Evolutionary conservation across 2,329 filamentous ascomycete genomes (phyloP), one percentile per base, ranked within the genome.

Genomic region (Diaporthe citriasiana): DNA sequence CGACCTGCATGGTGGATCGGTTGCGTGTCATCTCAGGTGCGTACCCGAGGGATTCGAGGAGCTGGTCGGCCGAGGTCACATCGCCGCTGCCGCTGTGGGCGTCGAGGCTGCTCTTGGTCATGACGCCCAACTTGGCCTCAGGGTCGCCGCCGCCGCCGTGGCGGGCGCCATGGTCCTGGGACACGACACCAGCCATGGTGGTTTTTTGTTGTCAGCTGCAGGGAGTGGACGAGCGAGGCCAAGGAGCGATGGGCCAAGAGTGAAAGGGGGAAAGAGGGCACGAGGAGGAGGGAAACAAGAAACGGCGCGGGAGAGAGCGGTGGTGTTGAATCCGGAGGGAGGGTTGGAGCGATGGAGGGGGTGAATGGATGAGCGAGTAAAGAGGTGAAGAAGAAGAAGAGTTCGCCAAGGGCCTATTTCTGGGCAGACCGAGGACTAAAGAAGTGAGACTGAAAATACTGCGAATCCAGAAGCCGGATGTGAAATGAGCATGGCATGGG

Each of bases 1-100:
- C 91, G 70, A 93, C 91, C 82, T 93, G 91, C 77, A 90, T 85
- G 2, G 91, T 93, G 57, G 91, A 93, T 71, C 92, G 88, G 79
- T 88, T 92, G 74, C 92, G 89, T 65, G 86, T 82, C 74, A 93
- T 82, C 82, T 93, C 91, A 71, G 91, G 86, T 81, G 89, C 90
- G 85, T 93, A 93, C 75, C 92, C 92, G 78, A 93, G 86, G 74
- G 88, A 88, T 77, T 89, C 88, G 78, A 93, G 87, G 71, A 92
- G 80, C 81, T 92, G 86, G 81, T 93, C 90, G 78, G 91, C 91
- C 73, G 88, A 85, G 76, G 81, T 82, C 72, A 81, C 76, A 75
- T 81, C 81, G 60, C 77, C 77, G 71, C 77, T 77, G 47, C 78
- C 68, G 25, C 56, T 79, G 77, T 57, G 77, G 17, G 69, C 76